These are phyloP conservation scores for Raffaelea arxii DNA, from an alignment of 2,329 filamentous ascomycete species.

Conservation along the genomic window DNA sequence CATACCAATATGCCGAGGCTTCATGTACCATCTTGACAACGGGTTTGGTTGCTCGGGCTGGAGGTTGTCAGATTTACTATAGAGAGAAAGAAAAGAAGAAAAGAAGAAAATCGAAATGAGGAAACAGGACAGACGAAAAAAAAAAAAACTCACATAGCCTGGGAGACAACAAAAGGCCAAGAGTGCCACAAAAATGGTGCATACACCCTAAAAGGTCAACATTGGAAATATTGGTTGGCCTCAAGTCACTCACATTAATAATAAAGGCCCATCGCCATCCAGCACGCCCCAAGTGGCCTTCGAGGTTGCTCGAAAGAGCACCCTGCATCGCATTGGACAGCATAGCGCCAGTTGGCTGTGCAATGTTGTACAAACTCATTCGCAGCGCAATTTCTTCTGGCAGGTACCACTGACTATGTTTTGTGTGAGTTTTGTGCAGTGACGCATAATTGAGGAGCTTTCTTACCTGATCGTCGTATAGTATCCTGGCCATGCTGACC, in stretches of 20 bases:
- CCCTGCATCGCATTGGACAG: constrained; percentile 6
- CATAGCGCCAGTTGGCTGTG: constrained; percentile 8
- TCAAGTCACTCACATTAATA: constrained; percentile 1
- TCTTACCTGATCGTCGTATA: neutral
- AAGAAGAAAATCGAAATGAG: too few species aligned
- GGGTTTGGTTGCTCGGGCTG: constrained; percentile 6
- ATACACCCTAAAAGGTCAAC: neutral
- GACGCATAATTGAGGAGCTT: too few species aligned
- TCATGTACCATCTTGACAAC: constrained; percentile 6
- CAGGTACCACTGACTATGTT: constrained; percentile 7
- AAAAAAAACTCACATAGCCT: constrained; percentile 3
- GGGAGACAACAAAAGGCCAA: constrained; percentile 4
- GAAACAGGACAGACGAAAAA: neutral
- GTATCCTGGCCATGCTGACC: neutral
- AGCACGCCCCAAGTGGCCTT: constrained; percentile 3
- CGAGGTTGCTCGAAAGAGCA: constrained; percentile 5
- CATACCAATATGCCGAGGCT: constrained; percentile 5
- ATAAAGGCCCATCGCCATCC: constrained; percentile 9
- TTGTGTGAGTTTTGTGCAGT: too few species aligned
- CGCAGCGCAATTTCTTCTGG: constrained; percentile 7
- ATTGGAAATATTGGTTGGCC: neutral
- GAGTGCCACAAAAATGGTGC: constrained; percentile 6
- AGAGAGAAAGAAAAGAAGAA: too few species aligned
- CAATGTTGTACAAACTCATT: constrained; percentile 10
- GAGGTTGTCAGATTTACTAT: neutral